phyloP scores from a whole-genome alignment of 257 asterid genomes.

The Hygrophila difformis region DNA sequence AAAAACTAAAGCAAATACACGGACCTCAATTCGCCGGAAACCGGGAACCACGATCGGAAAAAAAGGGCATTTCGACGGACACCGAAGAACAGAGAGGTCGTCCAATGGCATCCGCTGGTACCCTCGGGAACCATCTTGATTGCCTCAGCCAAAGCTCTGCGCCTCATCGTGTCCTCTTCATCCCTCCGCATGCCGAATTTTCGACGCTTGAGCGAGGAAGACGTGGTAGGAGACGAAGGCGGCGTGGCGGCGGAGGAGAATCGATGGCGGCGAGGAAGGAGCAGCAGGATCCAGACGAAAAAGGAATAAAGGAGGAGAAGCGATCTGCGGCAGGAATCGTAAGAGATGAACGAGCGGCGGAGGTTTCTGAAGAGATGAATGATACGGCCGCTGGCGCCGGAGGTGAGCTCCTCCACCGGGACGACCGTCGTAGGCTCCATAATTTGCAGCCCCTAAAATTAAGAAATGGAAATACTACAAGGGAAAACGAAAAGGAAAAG shows the following conservation, averaged over 20 bases:
- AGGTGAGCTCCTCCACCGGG: slow-evolving; percentile 85
- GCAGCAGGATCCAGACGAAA: slow-evolving; percentile 65
- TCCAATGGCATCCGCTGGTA: slow-evolving; percentile 40
- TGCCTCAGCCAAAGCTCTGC: slow-evolving; percentile 92
- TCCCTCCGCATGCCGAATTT: slow-evolving; percentile 59
- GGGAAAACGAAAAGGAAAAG: too few relatives aligned
- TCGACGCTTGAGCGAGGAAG: slow-evolving; percentile 33
- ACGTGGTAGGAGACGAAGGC: slow-evolving; percentile 45
- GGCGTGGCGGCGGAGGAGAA: slow-evolving; percentile 39
- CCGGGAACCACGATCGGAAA: slow-evolving; percentile 93
- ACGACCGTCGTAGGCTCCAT: slow-evolving; percentile 54
- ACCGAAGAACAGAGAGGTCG: slow-evolving; percentile 74
- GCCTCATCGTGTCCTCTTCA: slow-evolving; percentile 88
- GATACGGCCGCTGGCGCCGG: slow-evolving; percentile 97
- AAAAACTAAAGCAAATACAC: slow-evolving; percentile 1
- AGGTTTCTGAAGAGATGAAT: slow-evolving; percentile 75
- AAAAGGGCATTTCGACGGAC: slow-evolving; percentile 71
- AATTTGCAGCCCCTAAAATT: slow-evolving; percentile 4
- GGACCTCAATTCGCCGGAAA: slow-evolving; percentile 59
- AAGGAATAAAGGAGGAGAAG: slow-evolving; percentile 46
- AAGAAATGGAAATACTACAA: too few relatives aligned
- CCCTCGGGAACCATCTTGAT: slow-evolving; percentile 48
- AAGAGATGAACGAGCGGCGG: slow-evolving; percentile 51
- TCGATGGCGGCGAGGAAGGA: slow-evolving; percentile 55
- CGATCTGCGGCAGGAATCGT: slow-evolving; percentile 33